Base-by-base conservation (phyloP, 805 yeast genomes). In the Saccharomycopsis guyanensis region DNA sequence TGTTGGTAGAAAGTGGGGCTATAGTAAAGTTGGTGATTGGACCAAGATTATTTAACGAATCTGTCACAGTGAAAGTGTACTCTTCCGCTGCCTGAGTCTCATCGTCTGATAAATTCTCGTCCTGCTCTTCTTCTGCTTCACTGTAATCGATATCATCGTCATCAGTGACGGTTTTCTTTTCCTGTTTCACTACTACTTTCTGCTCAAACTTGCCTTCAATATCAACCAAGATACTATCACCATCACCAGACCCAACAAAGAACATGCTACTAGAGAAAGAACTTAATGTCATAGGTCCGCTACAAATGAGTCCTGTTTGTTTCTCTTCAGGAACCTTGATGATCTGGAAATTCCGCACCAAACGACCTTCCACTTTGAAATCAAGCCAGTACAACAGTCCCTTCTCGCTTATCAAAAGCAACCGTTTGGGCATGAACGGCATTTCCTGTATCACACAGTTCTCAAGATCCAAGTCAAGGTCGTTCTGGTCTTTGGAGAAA, bases 11-110 rank as follows among this genome's bases (percentile, higher is more conserved):
- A 23, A 74, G 68, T 41, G 70, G 69, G 0, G 89, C 96, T 29
- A 80, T 55, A 0, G 88, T 71, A 52, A 88, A 71, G 35, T 79
- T 76, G 2, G 84, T 69, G 10, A 84, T 66, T 0, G 96, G 95
- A 0, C 96, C 96, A 53, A 74, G 69, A 56, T 80, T 84, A 2
- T 71, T 56, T 8, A 88, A 58, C 1, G 65, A 62, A 53, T 86
- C 93, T 27, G 72, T 65, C 16, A 67, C 56, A 15, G 66, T 61
- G 47, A 81, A 75, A 52, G 64, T 58, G 52, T 65, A 61, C 7
- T 34, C 41, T 29, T 31, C 40, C 13, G 22, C n/a, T 6, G 24
- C 18, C 29, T 39, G n/a, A 3, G 35, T 22, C 16, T 35, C 40
- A 7, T 39, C 36, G 18, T 47, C 41, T 19, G 29, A 33, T 13